Base-by-base conservation (phyloP, 31 red algal genomes). In the Pterothamnion heteromorphum region DNA sequence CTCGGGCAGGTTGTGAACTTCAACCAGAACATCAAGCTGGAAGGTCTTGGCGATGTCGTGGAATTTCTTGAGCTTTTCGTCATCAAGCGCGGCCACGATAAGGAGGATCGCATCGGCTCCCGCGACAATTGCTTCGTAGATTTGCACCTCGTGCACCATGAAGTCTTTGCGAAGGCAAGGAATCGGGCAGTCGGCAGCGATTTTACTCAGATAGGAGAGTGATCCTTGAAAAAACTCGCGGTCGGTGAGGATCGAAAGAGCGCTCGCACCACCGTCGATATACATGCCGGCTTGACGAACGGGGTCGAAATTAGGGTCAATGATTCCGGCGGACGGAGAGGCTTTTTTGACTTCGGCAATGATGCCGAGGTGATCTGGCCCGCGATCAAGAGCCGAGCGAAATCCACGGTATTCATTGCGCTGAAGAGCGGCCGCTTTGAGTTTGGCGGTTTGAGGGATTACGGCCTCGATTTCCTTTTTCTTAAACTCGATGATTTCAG, bases 81-180 rank as follows among this genome's bases (percentile, higher is more conserved):
- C 80, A 0, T 95, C 98, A 0, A 99, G 51, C 1, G 98, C 98
- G 0, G 98, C 94, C 18, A 99, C 93, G 57, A 99, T 99, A 14
- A 99, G 82, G 0, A 99, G 88, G 20, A 99, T 93, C 2, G 98
- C 98, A 36, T 87, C 57, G 22, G 98, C 98, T n/a, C 98, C 98
- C 9, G 74, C 91, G 0, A 84, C 95, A 2, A 93, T 96, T 22
- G 98, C 98, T 87, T 99, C 98, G 0, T 95, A 95, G 89, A 99
- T 97, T 92, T 99, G 98, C 41, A 99, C 92, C 88, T 97, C 95
- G 44, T 99, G 95, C 32, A 99, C 97, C 35, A 95, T 97, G 92
- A 99, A 99, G 71, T 99, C 98, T 84, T 99, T 99, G 4, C 98
- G 93, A 28, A 99, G 92, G 0, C 97, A 93, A 0, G 96, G 96